Evolutionary conservation across 1,139 yeast species (phyloP).

Genomic region (Hemisphaericaspora xylanilytica): DNA sequence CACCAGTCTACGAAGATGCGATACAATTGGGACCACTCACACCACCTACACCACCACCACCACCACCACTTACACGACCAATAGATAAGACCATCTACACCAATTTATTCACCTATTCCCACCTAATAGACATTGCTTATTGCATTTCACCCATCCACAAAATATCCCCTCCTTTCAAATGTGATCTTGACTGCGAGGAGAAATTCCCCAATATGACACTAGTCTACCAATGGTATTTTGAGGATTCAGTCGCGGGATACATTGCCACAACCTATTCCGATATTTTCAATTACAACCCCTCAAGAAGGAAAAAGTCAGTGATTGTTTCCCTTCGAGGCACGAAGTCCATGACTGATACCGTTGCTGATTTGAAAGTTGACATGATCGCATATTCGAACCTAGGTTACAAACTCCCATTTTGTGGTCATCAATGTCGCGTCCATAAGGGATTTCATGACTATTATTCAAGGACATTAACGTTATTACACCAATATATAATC

Average conservation of each 20-base stretch:
- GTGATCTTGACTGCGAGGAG: constrained; percentile 40
- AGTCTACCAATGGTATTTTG: constrained; percentile 47
- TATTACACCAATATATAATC: constrained; percentile 26
- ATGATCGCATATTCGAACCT: constrained; percentile 32
- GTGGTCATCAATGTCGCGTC: constrained; percentile 41
- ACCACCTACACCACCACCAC: not conserved
- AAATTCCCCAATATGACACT: constrained; percentile 42
- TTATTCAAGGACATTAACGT: constrained; percentile 29
- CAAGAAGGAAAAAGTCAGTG: constrained; percentile 27
- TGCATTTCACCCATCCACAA: constrained; percentile 39
- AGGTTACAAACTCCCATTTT: constrained; percentile 25
- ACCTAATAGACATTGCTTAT: constrained; percentile 48
- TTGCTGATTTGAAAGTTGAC: constrained; percentile 44
- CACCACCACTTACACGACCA: not conserved
- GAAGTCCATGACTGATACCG: constrained; percentile 44
- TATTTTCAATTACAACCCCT: constrained; percentile 23
- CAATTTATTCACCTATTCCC: constrained; percentile 42
- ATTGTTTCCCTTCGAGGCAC: constrained; percentile 49
- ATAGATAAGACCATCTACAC: constrained; percentile 24
- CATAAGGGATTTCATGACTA: constrained; percentile 47
- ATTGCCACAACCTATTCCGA: constrained; percentile 34
- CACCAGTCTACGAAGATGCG: too few relatives aligned
- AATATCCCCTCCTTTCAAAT: constrained; percentile 43
- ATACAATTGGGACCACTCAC: not conserved
- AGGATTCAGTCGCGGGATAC: constrained; percentile 40